Evolutionary conservation across 805 yeast species (phyloP).

Genomic region (Hanseniaspora guilliermondii): DNA sequence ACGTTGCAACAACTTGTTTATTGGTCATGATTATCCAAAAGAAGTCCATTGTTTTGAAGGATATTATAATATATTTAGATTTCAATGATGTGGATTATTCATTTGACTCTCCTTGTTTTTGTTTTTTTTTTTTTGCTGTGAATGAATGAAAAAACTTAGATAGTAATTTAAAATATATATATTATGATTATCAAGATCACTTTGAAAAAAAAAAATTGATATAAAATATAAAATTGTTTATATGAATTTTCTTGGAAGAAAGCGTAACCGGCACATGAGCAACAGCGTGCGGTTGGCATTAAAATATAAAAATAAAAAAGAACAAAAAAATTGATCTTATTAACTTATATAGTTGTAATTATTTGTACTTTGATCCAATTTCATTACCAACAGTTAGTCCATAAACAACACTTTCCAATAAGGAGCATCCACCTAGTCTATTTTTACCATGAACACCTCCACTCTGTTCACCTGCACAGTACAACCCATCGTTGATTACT

Average conservation of each 20-base stretch:
- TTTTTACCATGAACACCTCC: constrained; percentile 60
- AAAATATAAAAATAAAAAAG: too few species aligned
- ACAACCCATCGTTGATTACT: constrained; percentile 34
- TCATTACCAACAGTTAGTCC: constrained; percentile 40
- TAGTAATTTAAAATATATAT: too few species aligned
- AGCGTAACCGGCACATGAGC: too few species aligned
- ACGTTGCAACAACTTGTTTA: background rate
- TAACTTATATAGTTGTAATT: too few species aligned
- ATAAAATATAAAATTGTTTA: background rate
- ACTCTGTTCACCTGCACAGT: constrained; percentile 55
- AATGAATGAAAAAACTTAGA: too few species aligned
- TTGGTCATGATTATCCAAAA: constrained; percentile 7
- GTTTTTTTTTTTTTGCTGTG: background rate
- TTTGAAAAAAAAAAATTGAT: background rate
- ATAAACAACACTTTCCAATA: constrained; percentile 50
- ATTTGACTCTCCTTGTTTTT: too few species aligned
- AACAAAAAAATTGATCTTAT: too few species aligned
- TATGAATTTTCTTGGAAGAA: too few species aligned
- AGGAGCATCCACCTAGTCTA: constrained; percentile 47
- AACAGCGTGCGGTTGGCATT: too few species aligned
- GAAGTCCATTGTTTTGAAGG: background rate
- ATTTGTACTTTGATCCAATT: constrained; percentile 19
- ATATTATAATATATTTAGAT: too few species aligned
- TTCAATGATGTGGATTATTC: background rate
- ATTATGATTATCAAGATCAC: too few species aligned